These are phyloP conservation scores for Collariella sp. DNA, from an alignment of 495 filamentous ascomycete genomes.

Conservation along the genomic window DNA sequence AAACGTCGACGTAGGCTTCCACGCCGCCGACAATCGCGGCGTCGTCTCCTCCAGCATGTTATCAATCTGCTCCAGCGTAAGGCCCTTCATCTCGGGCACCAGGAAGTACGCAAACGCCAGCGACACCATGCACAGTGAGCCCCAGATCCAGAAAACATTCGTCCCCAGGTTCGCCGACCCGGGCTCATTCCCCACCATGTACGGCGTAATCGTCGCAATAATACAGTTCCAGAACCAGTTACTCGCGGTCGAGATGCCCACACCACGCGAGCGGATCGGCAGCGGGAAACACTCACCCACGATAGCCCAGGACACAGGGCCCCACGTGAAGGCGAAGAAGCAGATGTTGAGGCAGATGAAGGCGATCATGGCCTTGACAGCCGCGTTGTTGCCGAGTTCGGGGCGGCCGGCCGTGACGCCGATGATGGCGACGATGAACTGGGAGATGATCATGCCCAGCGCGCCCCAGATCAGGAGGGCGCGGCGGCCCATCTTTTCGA, in stretches of 20 bases:
- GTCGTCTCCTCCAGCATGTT: slow-evolving; percentile 76
- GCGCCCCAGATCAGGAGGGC: slow-evolving; percentile 67
- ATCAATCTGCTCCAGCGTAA: slow-evolving; percentile 82
- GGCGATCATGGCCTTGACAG: slow-evolving; percentile 57
- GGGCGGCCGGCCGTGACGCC: slow-evolving; percentile 48
- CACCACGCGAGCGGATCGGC: slow-evolving; percentile 70
- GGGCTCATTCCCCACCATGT: slow-evolving; percentile 56
- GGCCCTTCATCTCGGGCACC: slow-evolving; percentile 76
- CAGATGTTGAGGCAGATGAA: slow-evolving; percentile 81
- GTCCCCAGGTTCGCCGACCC: slow-evolving; percentile 62
- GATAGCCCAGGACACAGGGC: slow-evolving; percentile 69
- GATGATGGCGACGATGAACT: slow-evolving; percentile 73
- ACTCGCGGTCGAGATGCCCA: slow-evolving; percentile 67
- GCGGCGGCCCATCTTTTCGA: slow-evolving; percentile 74
- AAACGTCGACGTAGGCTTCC: slow-evolving; percentile 63
- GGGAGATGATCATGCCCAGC: slow-evolving; percentile 66
- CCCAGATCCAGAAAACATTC: slow-evolving; percentile 74
- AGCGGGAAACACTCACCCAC: slow-evolving; percentile 82
- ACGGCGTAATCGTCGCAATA: slow-evolving; percentile 64
- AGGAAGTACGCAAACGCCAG: slow-evolving; percentile 69
- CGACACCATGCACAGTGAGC: slow-evolving; percentile 51
- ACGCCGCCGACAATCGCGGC: slow-evolving; percentile 54
- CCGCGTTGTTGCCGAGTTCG: slow-evolving; percentile 42
- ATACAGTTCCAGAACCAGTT: slow-evolving; percentile 87
- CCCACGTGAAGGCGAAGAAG: slow-evolving; percentile 73